These are phyloP conservation scores for Trichoderma hamatum DNA, from an alignment of 2,329 filamentous ascomycete species.

Conservation along the genomic window DNA sequence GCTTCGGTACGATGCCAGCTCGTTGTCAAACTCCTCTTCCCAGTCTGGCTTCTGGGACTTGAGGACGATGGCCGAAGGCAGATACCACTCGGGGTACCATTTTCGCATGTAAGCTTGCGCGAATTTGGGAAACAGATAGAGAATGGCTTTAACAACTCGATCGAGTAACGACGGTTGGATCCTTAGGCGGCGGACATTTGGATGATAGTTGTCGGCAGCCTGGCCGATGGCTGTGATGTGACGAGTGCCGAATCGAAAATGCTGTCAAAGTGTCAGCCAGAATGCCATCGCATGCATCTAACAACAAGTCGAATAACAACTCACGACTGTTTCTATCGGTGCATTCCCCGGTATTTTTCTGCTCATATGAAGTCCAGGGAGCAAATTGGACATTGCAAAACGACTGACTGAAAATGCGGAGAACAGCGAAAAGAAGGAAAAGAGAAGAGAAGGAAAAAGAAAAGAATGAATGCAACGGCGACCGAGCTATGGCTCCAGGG, in stretches of 20 bases:
- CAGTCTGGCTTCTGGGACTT: conserved; percentile 33
- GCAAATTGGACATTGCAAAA: conserved; percentile 25
- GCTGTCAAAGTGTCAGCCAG: not conserved
- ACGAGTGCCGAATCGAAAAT: conserved; percentile 26
- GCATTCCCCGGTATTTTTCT: conserved; percentile 19
- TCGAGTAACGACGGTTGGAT: conserved; percentile 23
- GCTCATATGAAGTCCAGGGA: conserved; percentile 22
- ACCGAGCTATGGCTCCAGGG: not conserved
- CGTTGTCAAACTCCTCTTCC: conserved; percentile 36
- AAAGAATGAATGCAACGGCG: not conserved
- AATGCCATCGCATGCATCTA: fast-evolving
- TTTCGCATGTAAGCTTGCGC: conserved; percentile 19
- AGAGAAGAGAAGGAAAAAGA: not conserved
- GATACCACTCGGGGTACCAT: conserved; percentile 29
- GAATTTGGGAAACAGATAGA: conserved; percentile 26
- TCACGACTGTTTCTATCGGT: conserved; percentile 22
- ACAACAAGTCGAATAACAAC: not conserved
- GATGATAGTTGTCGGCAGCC: conserved; percentile 24
- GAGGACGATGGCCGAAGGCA: conserved; percentile 30
- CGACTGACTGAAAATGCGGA: conserved; percentile 12
- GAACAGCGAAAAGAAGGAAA: not conserved
- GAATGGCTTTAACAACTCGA: conserved; percentile 18
- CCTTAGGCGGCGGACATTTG: conserved; percentile 31
- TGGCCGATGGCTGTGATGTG: conserved; percentile 26
- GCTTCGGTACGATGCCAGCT: conserved; percentile 32